Conservation (phyloP, 108 stramenopile species). For the Pseudonitzschia pungens region DNA sequence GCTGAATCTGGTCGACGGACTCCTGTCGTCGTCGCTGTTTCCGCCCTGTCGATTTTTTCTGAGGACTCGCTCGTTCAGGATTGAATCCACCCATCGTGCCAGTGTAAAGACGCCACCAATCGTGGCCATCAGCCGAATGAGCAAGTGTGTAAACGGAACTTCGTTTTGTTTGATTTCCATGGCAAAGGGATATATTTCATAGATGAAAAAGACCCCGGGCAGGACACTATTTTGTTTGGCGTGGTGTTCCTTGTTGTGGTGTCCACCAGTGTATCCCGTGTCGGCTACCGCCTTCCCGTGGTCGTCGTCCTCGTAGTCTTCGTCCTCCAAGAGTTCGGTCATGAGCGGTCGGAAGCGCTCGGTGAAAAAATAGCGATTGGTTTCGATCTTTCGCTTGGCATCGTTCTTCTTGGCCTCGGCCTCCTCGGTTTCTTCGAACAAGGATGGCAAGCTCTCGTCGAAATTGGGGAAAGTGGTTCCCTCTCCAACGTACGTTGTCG, state of each 20-base stretch:
- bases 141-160: conserved; percentile 85
- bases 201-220: conserved; percentile 97
- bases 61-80: conserved; percentile 38
- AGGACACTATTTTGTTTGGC: conserved; percentile 74
- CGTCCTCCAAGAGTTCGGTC: conserved; percentile 56
- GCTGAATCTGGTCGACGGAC: conserved; percentile 2
- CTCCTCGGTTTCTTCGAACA: background rate
- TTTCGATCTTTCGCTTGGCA: conserved; percentile 44
- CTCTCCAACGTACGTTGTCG: conserved; percentile 71
- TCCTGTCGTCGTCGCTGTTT: background rate
- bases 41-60: too few relatives aligned
- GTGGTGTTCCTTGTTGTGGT: conserved; percentile 72
- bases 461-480: background rate
- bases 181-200: conserved; percentile 97
- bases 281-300: conserved; percentile 34
- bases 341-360: conserved; percentile 89
- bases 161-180: conserved; percentile 77
- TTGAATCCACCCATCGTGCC: conserved; percentile 67
- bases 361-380: conserved; percentile 86
- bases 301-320: conserved; percentile 41
- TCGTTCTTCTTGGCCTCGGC: background rate
- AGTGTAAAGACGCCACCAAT: conserved; percentile 94
- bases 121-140: conserved; percentile 91
- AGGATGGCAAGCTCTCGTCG: conserved; percentile 15
- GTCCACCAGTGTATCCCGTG: conserved; percentile 55